Evolutionary conservation across 768 basidiomycete genomes (phyloP), one percentile per base, ranked within the genome.

Genomic region (Pleurotus tuber-regium): DNA sequence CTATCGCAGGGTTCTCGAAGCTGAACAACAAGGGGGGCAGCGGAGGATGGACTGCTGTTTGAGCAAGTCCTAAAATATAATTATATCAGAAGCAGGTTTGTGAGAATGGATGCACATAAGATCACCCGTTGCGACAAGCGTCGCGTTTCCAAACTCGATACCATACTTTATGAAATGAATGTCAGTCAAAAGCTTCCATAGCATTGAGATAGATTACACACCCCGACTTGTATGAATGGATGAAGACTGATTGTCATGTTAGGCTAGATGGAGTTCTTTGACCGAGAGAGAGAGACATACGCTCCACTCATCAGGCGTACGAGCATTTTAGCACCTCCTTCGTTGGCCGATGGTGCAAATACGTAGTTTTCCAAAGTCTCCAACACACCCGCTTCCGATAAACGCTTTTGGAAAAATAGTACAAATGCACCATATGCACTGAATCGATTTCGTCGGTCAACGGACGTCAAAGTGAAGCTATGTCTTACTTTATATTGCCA

Each of bases 151-250:
- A 52, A 82, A 83, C 54, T 84, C 80, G 19, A 70, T 62, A 4
- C 72, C 80, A 59, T 79, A 80, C 79, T n/a, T n/a, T 82, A 26
- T 28, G 16, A 39, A 11, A 19, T 35, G 16, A 12, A 29, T 14
- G 43, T 50, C 24, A 35, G 23, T 16, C 1, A 35, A 43, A 21
- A 28, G 11, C 3, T 36, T 10, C 12, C 24, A 24, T 4, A 21
- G 25, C 9, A 19, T 11, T 36, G 26, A 16, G 30, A 14, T 8
- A 21, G 25, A 51, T 6, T n/a, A 71, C 75, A 36, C 59, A 82
- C 80, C 38, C 82, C 83, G 16, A 74, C 64, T 57, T 78, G 76
- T 41, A 84, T 84, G 42, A 80, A 61, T 0, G 81, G 79, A 63
- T 84, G 83, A 10, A 77, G 51, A 4, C 81, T 84, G 42, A 24